Base-by-base conservation (phyloP, 768 basidiomycete species). In the Austroboletus eburneus region DNA sequence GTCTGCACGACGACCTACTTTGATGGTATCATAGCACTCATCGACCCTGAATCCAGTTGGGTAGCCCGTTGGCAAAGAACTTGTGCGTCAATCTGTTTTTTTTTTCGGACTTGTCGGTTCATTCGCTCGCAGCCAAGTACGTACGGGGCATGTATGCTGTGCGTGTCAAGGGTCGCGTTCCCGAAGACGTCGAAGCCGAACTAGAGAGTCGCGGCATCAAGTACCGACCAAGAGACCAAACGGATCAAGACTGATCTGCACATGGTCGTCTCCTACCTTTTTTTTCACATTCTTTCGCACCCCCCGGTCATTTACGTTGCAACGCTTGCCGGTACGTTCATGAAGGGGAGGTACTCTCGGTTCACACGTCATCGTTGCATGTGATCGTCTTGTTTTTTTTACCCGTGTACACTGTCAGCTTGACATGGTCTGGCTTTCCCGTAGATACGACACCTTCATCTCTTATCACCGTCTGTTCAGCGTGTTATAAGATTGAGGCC, bases 41-140 rank as follows among this genome's bases (percentile, higher is more conserved):
- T 92, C 36, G 81, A 89, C 57, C 86, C 94, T 2, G 83, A 89
- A 56, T 76, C 77, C 39, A 92, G 90, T 63, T 99, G 96, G 96
- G 93, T 98, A 6, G 89, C 90, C 7, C 79, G 88, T 55, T 99
- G 94, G 93, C 94, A 99, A 67, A 72, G 95, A 63, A 91, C 87
- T 55, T 81, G 95, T 94, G 56, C 52, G 85, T 76, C 34, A 24
- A 45, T 38, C 18, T 94, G 56, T 51, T 84, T 76, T 33, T 23
- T 17, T 24, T 20, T 20, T 50, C 22, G 42, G 36, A 21, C 24
- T 42, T 34, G 36, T 20, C 41, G 34, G 40, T 42, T 34, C 30
- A n/a, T 47, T 27, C 25, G 25, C 25, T 27, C 56, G 17, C 50
- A 96, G 95, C 90, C 52, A 93, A 93, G 69, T 90, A 91, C 58